Evolutionary conservation across 768 basidiomycete genomes (phyloP).

Genomic region (Phanerodontia chrysosporium): DNA sequence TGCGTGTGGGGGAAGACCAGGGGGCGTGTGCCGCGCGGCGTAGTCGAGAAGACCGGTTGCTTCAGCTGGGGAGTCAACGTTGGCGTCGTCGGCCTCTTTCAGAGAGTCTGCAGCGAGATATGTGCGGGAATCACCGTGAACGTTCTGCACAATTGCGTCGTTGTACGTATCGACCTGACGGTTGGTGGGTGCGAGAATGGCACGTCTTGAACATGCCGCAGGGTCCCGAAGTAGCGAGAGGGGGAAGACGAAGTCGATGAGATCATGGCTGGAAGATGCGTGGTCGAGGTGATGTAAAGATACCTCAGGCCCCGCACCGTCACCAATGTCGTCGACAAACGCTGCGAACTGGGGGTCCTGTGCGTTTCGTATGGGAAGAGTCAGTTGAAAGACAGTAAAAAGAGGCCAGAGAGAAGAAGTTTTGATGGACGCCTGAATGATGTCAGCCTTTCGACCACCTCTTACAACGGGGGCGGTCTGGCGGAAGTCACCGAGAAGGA

Average conservation of each 20-base stretch:
- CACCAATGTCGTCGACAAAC: conserved; percentile 37
- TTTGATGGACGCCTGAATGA: conserved; percentile 34
- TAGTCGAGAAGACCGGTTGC: too few relatives aligned
- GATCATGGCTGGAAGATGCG: conserved; percentile 11
- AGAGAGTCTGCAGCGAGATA: too few relatives aligned
- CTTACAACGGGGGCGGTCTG: conserved; percentile 37
- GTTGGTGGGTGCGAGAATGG: conserved; percentile 37
- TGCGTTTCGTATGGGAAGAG: conserved; percentile 32
- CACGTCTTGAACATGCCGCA: conserved; percentile 28
- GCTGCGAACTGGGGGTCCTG: conserved; percentile 31
- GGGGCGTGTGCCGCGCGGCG: too few relatives aligned
- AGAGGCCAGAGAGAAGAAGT: conserved; percentile 30
- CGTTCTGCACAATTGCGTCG: neutral
- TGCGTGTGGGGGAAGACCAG: too few relatives aligned
- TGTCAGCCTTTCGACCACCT: conserved; percentile 23
- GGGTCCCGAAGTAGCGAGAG: conserved; percentile 16
- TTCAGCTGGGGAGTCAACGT: too few relatives aligned
- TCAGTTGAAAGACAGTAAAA: conserved; percentile 27
- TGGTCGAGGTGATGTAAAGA: conserved; percentile 20
- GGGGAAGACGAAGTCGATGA: conserved; percentile 28
- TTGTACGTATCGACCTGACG: conserved; percentile 33
- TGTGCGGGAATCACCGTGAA: too few relatives aligned
- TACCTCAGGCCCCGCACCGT: conserved; percentile 26
- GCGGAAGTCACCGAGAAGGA: conserved; percentile 37
- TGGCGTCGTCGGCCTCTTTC: too few relatives aligned